Evolutionary conservation across 2,329 filamentous ascomycete genomes (phyloP).

Genomic region (Fusarium compactum): DNA sequence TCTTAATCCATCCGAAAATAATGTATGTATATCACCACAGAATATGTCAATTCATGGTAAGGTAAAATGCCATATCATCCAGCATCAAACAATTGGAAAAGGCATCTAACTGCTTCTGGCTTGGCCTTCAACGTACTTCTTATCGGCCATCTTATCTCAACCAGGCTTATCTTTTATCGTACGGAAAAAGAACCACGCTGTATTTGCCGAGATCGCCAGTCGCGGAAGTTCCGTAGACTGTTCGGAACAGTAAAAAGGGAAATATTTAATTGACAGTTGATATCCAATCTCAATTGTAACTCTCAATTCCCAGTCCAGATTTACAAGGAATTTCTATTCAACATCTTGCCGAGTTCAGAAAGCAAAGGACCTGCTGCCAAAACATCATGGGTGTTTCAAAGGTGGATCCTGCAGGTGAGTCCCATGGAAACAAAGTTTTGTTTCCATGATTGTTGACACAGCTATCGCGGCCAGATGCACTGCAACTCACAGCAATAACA

Average conservation of each 20-base stretch:
- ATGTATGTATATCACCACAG: too few species aligned
- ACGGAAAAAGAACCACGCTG: background rate
- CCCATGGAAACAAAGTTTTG: fast-evolving
- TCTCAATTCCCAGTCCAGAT: background rate
- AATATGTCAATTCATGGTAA: too few species aligned
- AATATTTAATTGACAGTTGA: background rate
- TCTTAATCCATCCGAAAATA: too few species aligned
- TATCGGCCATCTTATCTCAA: too few species aligned
- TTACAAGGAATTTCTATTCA: background rate
- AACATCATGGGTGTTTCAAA: background rate
- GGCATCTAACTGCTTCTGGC: too few species aligned
- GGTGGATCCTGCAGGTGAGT: slow-evolving; percentile 11
- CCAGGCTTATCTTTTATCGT: background rate
- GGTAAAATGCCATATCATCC: too few species aligned
- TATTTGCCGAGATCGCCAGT: too few species aligned
- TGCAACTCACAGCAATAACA: background rate
- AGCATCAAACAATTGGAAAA: too few species aligned
- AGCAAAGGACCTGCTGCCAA: background rate
- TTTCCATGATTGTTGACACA: background rate
- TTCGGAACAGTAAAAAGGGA: background rate
- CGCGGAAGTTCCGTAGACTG: background rate
- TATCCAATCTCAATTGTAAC: background rate
- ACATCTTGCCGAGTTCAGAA: background rate
- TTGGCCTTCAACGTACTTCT: too few species aligned
- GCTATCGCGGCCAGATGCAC: background rate